phyloP scores from a whole-genome alignment of 768 basidiomycete species.

The Boletus coccyginus region DNA sequence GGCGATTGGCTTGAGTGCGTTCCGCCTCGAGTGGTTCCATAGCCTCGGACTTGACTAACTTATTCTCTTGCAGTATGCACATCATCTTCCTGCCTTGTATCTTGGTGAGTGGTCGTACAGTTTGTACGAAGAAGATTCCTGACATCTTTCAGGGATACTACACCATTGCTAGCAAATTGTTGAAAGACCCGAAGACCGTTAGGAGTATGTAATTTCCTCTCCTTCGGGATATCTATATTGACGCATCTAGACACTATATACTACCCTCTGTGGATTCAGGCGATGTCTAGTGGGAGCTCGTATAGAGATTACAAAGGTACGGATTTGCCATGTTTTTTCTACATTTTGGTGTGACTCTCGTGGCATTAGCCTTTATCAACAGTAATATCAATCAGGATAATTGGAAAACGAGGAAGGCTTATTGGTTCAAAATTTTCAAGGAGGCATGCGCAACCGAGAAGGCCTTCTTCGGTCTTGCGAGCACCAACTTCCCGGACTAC shows the following conservation, averaged over 20 bases:
- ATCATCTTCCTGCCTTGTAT: conserved; percentile 5
- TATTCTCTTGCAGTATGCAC: not conserved
- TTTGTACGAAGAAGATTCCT: not conserved
- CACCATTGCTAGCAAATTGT: not conserved
- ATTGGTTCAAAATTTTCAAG: not conserved
- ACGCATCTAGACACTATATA: not conserved
- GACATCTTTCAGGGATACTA: not conserved
- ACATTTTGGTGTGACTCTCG: not conserved
- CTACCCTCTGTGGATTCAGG: not conserved
- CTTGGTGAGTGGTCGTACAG: not conserved
- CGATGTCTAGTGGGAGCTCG: not conserved
- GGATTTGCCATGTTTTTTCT: not conserved
- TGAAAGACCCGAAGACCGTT: not conserved
- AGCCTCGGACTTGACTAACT: not conserved
- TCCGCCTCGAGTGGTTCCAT: not conserved
- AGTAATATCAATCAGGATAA: not conserved
- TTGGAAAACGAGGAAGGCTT: not conserved
- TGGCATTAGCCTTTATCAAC: conserved; percentile 1
- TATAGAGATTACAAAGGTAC: not conserved
- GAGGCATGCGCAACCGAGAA: not conserved
- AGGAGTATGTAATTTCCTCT: not conserved
- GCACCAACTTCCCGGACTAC: not conserved
- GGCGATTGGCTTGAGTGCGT: conserved; percentile 7
- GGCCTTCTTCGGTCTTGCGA: not conserved
- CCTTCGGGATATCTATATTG: not conserved